phyloP scores from a whole-genome alignment of 371 early-diverging fungal species.

The Fennellomyces sp. region DNA sequence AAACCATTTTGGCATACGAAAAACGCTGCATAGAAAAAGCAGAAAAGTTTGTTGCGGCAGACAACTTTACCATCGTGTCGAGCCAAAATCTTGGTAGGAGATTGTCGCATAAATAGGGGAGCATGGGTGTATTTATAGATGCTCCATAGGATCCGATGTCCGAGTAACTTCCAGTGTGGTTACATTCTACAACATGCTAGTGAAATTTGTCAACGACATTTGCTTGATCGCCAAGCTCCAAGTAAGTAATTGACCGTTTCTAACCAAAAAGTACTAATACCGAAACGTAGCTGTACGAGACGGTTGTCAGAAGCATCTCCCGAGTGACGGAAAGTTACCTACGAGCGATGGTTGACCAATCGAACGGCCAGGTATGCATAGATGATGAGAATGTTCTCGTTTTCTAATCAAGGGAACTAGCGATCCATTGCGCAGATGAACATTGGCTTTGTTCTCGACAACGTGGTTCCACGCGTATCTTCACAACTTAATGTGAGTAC shows the following conservation, averaged over 20 bases:
- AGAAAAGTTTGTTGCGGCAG: slow-evolving; percentile 62
- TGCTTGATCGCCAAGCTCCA: slow-evolving; percentile 68
- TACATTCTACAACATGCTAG: slow-evolving; percentile 69
- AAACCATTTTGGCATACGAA: slow-evolving; percentile 69
- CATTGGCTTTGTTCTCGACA: slow-evolving; percentile 62
- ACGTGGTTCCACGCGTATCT: slow-evolving; percentile 62
- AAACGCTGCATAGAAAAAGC: slow-evolving; percentile 50
- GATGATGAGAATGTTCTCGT: neutral
- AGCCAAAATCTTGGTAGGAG: slow-evolving; percentile 59
- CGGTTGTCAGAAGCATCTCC: slow-evolving; percentile 42
- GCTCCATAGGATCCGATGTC: slow-evolving; percentile 34
- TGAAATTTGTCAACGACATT: slow-evolving; percentile 81
- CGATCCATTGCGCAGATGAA: slow-evolving; percentile 60
- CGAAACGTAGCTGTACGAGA: slow-evolving; percentile 48
- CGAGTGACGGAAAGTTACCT: slow-evolving; percentile 47
- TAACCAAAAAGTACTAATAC: too few species aligned
- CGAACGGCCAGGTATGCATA: slow-evolving; percentile 39
- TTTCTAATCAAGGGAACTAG: slow-evolving; percentile 16
- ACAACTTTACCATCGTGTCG: slow-evolving; percentile 61
- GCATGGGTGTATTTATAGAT: neutral
- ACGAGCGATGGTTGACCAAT: slow-evolving; percentile 38
- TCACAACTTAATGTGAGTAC: slow-evolving; percentile 55
- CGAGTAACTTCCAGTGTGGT: slow-evolving; percentile 61
- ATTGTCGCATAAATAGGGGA: neutral
- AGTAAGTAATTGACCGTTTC: slow-evolving; percentile 40